Evolutionary conservation across 768 basidiomycete species (phyloP), one percentile per base, ranked within the genome.

Genomic region (Russula griseocarnosa): DNA sequence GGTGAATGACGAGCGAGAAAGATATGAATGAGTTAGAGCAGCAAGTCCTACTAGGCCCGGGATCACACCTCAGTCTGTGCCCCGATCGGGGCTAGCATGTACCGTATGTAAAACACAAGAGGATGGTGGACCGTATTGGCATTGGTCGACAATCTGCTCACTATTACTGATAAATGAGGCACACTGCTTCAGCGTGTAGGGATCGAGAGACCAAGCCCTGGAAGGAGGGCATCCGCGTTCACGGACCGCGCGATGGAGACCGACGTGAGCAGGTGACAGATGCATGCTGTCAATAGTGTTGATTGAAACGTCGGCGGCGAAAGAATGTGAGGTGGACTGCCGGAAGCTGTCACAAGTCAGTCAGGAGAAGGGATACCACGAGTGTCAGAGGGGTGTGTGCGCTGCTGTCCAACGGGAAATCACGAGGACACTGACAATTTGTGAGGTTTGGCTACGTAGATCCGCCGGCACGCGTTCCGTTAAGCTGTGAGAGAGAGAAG

Each of bases 291-390:
- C 60, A 65, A 57, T 57, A 52, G 60, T 44, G 59, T 24, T 61
- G 54, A 55, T 51, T 65, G 64, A 61, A 61, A 56, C 60, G 50
- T 61, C 64, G 59, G 60, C 64, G 64, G 64, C 26, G 59, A 65
- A 65, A 51, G 59, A 24, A 60, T 26, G 63, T 59, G 58, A 55
- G 58, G 53, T 64, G 63, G 46, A 60, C 63, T 64, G 30, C 63
- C 53, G 36, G 47, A 64, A 64, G 63, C 58, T 64, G 63, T 64
- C 63, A 64, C 44, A 53, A 22, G 52, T 40, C 30, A 26, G 58
- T 54, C 49, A 62, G 49, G 61, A 57, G 38, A 55, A 56, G 55
- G 38, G 34, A 10, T 53, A 46, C 57, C 62, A 63, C 62, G 57
- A 57, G 52, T 59, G 63, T 64, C 63, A 55, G 53, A 55, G 53